A percentile compares a stretch with the other conserved stretches of the same genome.
Evolutionary conservation across 345 rosid species (phyloP).

Genomic region (Geranium brycei): DNA sequence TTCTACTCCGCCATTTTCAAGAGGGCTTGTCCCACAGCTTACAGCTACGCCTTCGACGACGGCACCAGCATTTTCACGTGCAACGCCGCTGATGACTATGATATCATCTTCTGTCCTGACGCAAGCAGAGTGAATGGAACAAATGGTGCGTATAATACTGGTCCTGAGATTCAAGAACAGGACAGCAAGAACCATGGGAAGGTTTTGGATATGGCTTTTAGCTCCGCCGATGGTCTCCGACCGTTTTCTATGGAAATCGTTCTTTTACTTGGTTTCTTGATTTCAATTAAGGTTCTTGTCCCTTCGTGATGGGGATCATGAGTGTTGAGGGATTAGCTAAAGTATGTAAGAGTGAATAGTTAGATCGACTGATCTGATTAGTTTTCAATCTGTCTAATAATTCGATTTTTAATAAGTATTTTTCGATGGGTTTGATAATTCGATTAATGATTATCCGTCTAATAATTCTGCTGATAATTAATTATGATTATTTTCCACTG

Average conservation of each 20-base stretch:
- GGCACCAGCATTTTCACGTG: conserved; percentile 78
- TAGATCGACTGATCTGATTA: too few species aligned
- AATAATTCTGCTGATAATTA: too few species aligned
- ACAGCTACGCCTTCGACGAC: conserved; percentile 73
- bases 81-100: conserved; percentile 55
- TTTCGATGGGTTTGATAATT: too few species aligned
- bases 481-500: too few species aligned
- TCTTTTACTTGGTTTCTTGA: conserved; percentile 17
- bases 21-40: conserved; percentile 79
- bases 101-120: conserved; percentile 62
- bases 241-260: conserved; percentile 22
- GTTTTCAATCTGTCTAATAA: too few species aligned
- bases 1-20: conserved; percentile 64
- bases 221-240: conserved; percentile 24
- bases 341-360: too few species aligned
- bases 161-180: conserved; percentile 8
- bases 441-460: too few species aligned
- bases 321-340: too few species aligned
- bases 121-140: conserved; percentile 24
- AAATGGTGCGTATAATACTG: conserved; percentile 13
- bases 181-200: conserved; percentile 8
- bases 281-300: background rate
- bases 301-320: too few species aligned
- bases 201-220: conserved; percentile 24
- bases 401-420: too few species aligned